phyloP scores from a whole-genome alignment of 2,329 filamentous ascomycete genomes.

The Leptographium flavum region DNA sequence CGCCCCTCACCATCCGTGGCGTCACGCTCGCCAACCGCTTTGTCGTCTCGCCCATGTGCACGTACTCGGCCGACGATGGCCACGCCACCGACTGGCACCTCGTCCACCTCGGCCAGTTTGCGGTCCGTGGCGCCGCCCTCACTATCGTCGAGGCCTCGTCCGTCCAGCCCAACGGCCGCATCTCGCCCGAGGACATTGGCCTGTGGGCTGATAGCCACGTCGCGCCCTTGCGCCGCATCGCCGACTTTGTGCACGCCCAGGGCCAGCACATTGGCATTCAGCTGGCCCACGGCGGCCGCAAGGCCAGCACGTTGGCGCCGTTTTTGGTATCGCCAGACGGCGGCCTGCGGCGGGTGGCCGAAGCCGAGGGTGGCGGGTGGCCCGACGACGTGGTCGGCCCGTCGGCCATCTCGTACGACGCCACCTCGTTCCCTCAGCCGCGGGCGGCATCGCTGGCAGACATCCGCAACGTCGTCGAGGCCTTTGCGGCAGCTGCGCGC shows the following conservation, averaged over 20 bases:
- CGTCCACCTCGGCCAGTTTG: conserved; percentile 67
- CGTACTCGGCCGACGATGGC: conserved; percentile 42
- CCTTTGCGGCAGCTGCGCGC: conserved; percentile 43
- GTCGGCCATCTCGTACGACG: conserved; percentile 42
- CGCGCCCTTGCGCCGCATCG: conserved; percentile 51
- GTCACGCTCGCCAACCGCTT: conserved; percentile 42
- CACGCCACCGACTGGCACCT: conserved; percentile 72
- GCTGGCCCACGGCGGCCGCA: conserved; percentile 65
- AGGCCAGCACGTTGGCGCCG: conserved; percentile 44
- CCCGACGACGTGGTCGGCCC: conserved; percentile 38
- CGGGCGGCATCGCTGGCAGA: conserved; percentile 54
- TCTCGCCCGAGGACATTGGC: conserved; percentile 66
- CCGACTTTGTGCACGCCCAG: conserved; percentile 70
- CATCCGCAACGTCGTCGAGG: conserved; percentile 49
- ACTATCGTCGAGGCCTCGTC: conserved; percentile 66
- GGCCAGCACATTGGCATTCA: conserved; percentile 66
- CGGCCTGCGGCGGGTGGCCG: conserved; percentile 31
- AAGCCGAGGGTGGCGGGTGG: conserved; percentile 39
- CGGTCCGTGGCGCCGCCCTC: conserved; percentile 60
- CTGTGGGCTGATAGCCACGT: conserved; percentile 80
- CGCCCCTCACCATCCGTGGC: conserved; percentile 38
- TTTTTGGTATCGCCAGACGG: conserved; percentile 43
- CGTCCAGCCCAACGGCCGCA: conserved; percentile 63
- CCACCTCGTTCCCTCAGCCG: conserved; percentile 40
- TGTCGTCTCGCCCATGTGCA: conserved; percentile 47